Conservation (phyloP, 139 green algal genomes). For the Coelastrella sp. region DNA sequence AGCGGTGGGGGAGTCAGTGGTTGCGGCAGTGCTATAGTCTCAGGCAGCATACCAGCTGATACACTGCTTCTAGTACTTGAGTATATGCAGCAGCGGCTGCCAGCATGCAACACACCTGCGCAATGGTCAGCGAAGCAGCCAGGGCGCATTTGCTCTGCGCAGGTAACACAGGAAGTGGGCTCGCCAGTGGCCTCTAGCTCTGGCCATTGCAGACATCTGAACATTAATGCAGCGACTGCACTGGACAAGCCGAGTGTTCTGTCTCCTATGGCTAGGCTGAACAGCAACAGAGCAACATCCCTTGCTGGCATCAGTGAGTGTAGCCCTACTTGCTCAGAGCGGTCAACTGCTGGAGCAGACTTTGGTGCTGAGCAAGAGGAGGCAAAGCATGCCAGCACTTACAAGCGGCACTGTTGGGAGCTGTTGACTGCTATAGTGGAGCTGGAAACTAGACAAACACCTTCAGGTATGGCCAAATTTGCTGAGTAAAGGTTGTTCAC, state of each 20-base stretch:
- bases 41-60: neutral
- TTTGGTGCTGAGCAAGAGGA: too few relatives aligned
- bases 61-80: slow-evolving; percentile 41
- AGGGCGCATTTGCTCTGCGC: neutral
- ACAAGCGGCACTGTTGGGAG: slow-evolving; percentile 30
- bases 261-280: too few relatives aligned
- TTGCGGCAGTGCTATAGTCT: neutral
- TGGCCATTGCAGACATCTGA: too few relatives aligned
- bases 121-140: neutral
- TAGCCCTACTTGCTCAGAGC: too few relatives aligned
- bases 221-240: too few relatives aligned
- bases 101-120: neutral
- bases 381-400: neutral
- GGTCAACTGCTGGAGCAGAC: neutral
- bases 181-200: too few relatives aligned
- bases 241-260: too few relatives aligned
- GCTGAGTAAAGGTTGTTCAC: too few relatives aligned
- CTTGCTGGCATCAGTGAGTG: too few relatives aligned
- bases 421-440: slow-evolving; percentile 26
- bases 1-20: neutral
- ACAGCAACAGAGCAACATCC: slow-evolving; percentile 1
- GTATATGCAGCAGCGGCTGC: slow-evolving; percentile 22
- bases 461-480: too few relatives aligned
- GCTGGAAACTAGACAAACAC: neutral
- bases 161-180: too few relatives aligned